Evolutionary conservation across 1,139 yeast species (phyloP).

Genomic region (Suzukiozyma palmioleophila): DNA sequence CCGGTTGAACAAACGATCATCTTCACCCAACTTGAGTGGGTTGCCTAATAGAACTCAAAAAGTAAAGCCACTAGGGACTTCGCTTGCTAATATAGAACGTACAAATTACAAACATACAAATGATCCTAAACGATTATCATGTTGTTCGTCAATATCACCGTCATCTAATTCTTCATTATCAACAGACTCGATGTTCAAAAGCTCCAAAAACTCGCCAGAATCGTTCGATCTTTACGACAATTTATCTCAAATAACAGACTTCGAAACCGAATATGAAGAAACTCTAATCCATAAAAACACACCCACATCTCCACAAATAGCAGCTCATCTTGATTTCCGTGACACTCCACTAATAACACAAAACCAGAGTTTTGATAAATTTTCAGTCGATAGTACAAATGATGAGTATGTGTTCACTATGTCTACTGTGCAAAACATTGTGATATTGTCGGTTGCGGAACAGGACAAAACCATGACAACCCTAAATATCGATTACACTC

Average conservation of each 20-base stretch:
- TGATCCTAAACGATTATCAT: no score
- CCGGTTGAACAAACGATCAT: neutral
- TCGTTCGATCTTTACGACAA: neutral
- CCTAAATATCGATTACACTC: neutral
- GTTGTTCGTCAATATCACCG: no score
- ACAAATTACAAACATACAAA: neutral
- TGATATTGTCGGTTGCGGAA: neutral
- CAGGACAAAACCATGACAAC: neutral
- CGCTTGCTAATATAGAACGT: neutral
- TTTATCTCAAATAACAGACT: neutral
- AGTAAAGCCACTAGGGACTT: neutral
- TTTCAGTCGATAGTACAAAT: neutral
- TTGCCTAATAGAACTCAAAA: neutral
- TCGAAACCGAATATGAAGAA: neutral
- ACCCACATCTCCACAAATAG: neutral
- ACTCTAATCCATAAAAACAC: neutral
- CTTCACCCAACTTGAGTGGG: neutral
- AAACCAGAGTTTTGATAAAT: neutral
- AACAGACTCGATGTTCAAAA: neutral
- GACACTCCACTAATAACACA: no score
- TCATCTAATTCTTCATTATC: no score
- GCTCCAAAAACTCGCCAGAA: neutral
- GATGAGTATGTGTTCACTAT: neutral
- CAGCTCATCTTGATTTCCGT: neutral
- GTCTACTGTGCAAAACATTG: neutral